Percentiles rank a stretch among this genome's conserved stretches.
phyloP scores from a whole-genome alignment of 768 basidiomycete genomes.

The Pleurotus ostreatus region DNA sequence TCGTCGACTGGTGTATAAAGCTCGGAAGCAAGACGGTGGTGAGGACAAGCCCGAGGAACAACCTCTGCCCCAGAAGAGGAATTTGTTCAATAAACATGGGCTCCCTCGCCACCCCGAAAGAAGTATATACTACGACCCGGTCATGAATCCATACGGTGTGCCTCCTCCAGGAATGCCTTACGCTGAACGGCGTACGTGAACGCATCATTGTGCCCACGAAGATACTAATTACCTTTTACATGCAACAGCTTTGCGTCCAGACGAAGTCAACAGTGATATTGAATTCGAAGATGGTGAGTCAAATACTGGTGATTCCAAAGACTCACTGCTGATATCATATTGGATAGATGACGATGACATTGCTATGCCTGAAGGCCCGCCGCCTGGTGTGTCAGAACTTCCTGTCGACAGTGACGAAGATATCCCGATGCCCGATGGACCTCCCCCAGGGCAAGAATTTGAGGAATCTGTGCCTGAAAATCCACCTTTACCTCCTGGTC shows the following conservation, averaged over 20 bases:
- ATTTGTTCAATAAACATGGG: conserved; percentile 78
- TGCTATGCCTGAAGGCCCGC: conserved; percentile 60
- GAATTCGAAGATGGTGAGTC: conserved; percentile 43
- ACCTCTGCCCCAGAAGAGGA: conserved; percentile 45
- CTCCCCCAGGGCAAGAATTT: conserved; percentile 45
- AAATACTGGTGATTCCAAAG: neutral
- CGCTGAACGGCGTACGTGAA: conserved; percentile 69
- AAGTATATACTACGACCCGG: conserved; percentile 88
- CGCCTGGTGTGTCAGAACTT: conserved; percentile 47
- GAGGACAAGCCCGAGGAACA: conserved; percentile 39
- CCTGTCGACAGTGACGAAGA: conserved; percentile 79
- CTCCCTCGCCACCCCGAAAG: conserved; percentile 87
- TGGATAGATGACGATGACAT: conserved; percentile 53
- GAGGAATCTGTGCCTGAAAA: conserved; percentile 17
- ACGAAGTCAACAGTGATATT: conserved; percentile 61
- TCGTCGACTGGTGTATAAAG: conserved; percentile 73
- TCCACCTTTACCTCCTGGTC: conserved; percentile 15
- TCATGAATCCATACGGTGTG: conserved; percentile 91
- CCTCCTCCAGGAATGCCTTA: conserved; percentile 99
- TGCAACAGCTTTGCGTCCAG: conserved; percentile 52
- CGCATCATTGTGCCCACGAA: neutral
- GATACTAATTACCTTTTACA: neutral
- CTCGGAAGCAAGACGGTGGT: conserved; percentile 41
- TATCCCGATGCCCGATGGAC: conserved; percentile 85
- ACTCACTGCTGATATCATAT: neutral